Evolutionary conservation across 1,284 basidiomycete species (phyloP).

Genomic region (Exobasidium rhododendri): DNA sequence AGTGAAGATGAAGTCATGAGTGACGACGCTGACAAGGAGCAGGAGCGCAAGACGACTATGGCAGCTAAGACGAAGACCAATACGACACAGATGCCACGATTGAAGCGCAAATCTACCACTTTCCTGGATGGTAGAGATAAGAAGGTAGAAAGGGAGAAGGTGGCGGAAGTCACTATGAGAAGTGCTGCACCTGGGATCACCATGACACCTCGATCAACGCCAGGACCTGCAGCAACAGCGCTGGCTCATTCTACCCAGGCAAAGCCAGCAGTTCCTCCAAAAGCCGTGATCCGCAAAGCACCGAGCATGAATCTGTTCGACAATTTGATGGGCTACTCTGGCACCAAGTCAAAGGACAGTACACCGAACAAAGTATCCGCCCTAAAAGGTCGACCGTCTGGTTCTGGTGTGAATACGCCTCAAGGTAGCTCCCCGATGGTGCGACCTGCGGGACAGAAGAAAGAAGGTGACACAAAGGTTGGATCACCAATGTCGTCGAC

Average conservation of each 20-base stretch:
- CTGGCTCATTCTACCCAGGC: neutral
- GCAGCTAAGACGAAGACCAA: neutral
- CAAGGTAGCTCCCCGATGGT: neutral
- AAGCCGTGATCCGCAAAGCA: slow-evolving; percentile 2
- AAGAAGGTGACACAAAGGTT: neutral
- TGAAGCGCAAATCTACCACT: neutral
- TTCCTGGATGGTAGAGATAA: neutral
- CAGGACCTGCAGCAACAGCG: neutral
- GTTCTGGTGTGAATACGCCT: neutral
- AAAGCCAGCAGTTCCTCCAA: neutral
- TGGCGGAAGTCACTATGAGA: neutral
- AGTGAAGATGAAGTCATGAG: neutral
- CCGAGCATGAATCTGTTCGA: neutral
- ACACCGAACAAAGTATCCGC: neutral
- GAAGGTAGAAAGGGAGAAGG: neutral
- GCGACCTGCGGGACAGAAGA: neutral
- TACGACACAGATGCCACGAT: neutral
- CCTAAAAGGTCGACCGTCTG: neutral
- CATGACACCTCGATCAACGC: neutral
- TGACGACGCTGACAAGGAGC: neutral
- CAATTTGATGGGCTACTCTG: slow-evolving; percentile 8
- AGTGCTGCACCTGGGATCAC: neutral
- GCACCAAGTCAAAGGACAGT: neutral
- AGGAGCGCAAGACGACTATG: neutral
- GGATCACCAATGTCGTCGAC: neutral